Evolutionary conservation across 371 early-diverging fungal species (phyloP), one percentile per base, ranked within the genome.

Genomic region (Chytridiales sp.): DNA sequence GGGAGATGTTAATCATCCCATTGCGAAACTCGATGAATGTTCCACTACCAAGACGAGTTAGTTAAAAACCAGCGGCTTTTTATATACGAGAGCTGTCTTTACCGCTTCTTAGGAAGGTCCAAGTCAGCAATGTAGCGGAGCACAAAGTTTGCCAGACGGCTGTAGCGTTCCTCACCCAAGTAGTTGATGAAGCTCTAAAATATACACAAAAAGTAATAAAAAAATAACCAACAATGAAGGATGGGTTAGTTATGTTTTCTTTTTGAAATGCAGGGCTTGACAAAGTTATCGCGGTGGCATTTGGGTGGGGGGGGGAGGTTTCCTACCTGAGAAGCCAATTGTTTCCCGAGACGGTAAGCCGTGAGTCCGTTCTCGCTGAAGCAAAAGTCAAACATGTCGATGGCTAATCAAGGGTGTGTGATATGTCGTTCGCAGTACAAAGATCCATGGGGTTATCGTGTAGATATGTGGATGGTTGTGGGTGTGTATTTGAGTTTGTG

Each of bases 301-400:
- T 9, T 31, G 6, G 50, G 8, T 13, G 27, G n/a, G 11, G 35
- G 8, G 30, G 29, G 6, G 34, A 22, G 8, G 44, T 38, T 3
- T 13, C 49, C 2, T 21, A 75, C 90, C 79, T 87, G 85, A n/a
- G 92, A 86, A 11, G 87, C 80, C 46, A 96, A 76, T 64, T 80
- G 69, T 58, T 85, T 48, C 47, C 92, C 93, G 54, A 83, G 62
- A 70, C 91, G 87, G 81, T 90, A 99, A 30, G 98, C 98, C 17
- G 90, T 94, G 55, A 99, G 79, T 6, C 99, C 99, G 80, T 99
- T 99, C 78, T 99, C 99, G 34, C 99, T 90, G 79, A 99, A 99
- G 67, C 89, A 88, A 74, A 83, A 99, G 74, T 99, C 99, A 80
- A 99, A 99, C 67, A 91, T 69, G 26, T 89, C 70, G 38, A 95